These are phyloP conservation scores for Lasiodiplodia sp. DNA, from an alignment of 2,329 filamentous ascomycete genomes.

Conservation along the genomic window DNA sequence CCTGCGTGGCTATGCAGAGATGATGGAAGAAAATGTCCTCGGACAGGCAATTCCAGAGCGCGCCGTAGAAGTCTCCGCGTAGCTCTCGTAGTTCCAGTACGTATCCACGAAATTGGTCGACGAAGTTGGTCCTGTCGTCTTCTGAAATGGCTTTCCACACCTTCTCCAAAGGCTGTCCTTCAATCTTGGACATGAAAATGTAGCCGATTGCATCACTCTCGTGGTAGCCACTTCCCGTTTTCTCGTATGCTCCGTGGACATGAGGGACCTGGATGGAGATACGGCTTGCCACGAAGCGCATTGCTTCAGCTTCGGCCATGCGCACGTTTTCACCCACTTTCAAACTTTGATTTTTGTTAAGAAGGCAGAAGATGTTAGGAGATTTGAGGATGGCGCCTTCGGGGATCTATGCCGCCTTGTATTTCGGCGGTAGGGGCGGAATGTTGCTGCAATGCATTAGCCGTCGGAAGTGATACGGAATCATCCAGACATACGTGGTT, in stretches of 20 bases:
- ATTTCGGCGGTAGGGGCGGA: too few species aligned
- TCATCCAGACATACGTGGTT: too few species aligned
- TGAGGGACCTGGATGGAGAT: constrained; percentile 33
- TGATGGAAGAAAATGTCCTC: constrained; percentile 34
- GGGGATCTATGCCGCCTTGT: neutral
- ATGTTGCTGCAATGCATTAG: too few species aligned
- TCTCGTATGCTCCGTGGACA: constrained; percentile 34
- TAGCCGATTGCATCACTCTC: neutral
- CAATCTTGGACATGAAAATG: constrained; percentile 34
- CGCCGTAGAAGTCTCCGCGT: constrained; percentile 33
- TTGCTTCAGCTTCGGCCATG: constrained; percentile 33
- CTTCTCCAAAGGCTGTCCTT: constrained; percentile 30
- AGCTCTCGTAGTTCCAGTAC: constrained; percentile 29
- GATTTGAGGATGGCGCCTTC: neutral
- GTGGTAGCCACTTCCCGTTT: constrained; percentile 22
- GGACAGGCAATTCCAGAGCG: constrained; percentile 31
- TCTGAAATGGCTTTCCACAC: neutral
- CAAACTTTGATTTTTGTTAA: constrained; percentile 12
- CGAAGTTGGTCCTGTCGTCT: constrained; percentile 18
- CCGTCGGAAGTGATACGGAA: too few species aligned
- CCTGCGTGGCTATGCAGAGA: constrained; percentile 25
- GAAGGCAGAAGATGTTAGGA: neutral
- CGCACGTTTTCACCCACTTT: constrained; percentile 31
- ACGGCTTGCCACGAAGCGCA: constrained; percentile 32
- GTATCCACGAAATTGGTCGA: constrained; percentile 31